Conservation (phyloP, 1,284 basidiomycete species). For the Erythrobasidium hasegawianum region DNA sequence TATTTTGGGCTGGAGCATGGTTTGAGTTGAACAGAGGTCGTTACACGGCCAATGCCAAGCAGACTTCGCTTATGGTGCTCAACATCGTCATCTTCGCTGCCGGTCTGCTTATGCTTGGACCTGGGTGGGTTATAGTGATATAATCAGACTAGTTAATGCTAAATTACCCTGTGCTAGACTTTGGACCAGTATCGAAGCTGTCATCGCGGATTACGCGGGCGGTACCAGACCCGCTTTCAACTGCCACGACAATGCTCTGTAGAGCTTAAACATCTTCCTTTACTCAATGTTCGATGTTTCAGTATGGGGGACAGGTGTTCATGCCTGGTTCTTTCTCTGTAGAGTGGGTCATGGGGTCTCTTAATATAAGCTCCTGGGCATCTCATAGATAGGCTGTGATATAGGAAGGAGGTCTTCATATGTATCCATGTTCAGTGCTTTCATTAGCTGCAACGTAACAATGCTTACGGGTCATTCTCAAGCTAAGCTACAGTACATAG, state of each 20-base stretch:
- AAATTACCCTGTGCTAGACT: conserved; percentile 1
- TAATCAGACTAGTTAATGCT: background rate
- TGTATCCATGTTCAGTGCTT: too few species aligned
- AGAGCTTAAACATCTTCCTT: too few species aligned
- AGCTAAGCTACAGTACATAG: too few species aligned
- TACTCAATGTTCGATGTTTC: too few species aligned
- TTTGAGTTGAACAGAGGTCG: conserved; percentile 32
- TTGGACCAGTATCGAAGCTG: conserved; percentile 39
- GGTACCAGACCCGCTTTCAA: conserved; percentile 44
- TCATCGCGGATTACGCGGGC: conserved; percentile 37
- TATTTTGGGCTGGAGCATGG: conserved; percentile 43
- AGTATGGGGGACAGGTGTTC: too few species aligned
- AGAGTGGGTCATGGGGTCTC: too few species aligned
- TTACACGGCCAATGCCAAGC: conserved; percentile 18
- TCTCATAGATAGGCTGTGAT: too few species aligned
- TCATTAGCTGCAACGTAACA: too few species aligned
- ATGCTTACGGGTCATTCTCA: too few species aligned
- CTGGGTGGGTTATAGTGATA: conserved; percentile 34
- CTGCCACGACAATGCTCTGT: conserved; percentile 43
- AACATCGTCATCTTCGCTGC: conserved; percentile 43
- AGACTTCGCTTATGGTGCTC: conserved; percentile 30
- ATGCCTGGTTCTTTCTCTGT: too few species aligned
- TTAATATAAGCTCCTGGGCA: too few species aligned
- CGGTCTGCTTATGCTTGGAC: conserved; percentile 47
- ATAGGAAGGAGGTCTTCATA: too few species aligned